Percentiles rank a stretch among this genome's conserved stretches.
phyloP scores from a whole-genome alignment of 192 early-diverging fungal genomes.

The Kickxella alabastrina region DNA sequence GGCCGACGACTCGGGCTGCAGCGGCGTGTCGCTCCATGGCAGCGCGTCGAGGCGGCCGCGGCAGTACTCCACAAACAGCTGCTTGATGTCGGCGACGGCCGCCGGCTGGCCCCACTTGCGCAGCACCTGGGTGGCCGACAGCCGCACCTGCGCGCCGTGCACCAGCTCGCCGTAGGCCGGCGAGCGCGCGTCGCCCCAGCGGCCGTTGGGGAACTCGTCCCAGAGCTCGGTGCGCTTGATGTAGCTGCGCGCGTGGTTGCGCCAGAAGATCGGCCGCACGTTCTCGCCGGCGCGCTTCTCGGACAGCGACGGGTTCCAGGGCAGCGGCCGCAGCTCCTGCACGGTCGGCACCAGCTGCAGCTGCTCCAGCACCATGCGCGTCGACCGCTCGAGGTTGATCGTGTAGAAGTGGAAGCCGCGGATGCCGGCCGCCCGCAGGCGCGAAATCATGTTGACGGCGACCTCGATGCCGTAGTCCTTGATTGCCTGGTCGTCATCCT shows the following conservation, averaged over 20 bases:
- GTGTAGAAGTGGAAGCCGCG: slow-evolving; percentile 95
- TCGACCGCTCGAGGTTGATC: slow-evolving; percentile 86
- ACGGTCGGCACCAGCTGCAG: slow-evolving; percentile 71
- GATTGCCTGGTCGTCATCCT: slow-evolving; percentile 96
- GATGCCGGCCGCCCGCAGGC: slow-evolving; percentile 66
- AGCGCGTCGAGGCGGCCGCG: slow-evolving; percentile 70
- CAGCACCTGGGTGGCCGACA: slow-evolving; percentile 73
- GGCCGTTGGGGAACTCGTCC: slow-evolving; percentile 98
- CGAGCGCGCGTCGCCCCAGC: slow-evolving; percentile 96
- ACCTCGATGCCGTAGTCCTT: slow-evolving; percentile 88
- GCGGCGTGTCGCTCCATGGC: slow-evolving; percentile 86
- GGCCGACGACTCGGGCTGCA: slow-evolving; percentile 71
- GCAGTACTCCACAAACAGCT: slow-evolving; percentile 82
- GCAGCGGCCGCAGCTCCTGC: slow-evolving; percentile 60
- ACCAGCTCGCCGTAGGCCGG: slow-evolving; percentile 81
- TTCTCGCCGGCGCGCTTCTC: slow-evolving; percentile 90
- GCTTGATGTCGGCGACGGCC: slow-evolving; percentile 62
- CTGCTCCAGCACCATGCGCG: slow-evolving; percentile 83
- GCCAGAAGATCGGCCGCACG: slow-evolving; percentile 99
- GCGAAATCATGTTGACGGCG: slow-evolving; percentile 80
- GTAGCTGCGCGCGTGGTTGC: slow-evolving; percentile 90
- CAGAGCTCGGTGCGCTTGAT: slow-evolving; percentile 86
- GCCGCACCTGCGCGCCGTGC: slow-evolving; percentile 75
- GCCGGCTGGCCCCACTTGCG: slow-evolving; percentile 78
- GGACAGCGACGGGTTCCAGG: slow-evolving; percentile 70